phyloP scores from a whole-genome alignment of 2,329 filamentous ascomycete genomes.

The Polytolypa hystricis region DNA sequence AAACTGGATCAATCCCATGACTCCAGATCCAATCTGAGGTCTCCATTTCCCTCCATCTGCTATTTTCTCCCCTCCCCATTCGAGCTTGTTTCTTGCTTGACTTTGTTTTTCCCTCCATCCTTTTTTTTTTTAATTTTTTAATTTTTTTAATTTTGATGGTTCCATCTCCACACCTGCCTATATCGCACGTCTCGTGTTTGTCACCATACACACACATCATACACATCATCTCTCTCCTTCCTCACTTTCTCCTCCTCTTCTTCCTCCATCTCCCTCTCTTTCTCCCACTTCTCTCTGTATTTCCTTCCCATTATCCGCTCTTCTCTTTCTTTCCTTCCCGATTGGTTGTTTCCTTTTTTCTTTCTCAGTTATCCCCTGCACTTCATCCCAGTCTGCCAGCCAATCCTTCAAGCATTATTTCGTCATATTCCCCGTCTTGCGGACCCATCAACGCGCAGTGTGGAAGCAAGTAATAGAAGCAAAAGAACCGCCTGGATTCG shows the following conservation, averaged over 20 bases:
- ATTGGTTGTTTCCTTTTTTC: too few relatives aligned
- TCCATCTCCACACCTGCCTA: background rate
- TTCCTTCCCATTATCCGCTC: conserved; percentile 9
- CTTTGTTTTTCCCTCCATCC: conserved; percentile 9
- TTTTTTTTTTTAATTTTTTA: conserved; percentile 18
- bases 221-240: background rate
- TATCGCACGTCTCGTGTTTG: too few relatives aligned
- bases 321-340: background rate
- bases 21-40: background rate
- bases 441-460: too few relatives aligned
- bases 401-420: too few relatives aligned
- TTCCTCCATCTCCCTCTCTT: conserved; percentile 15
- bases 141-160: conserved; percentile 10
- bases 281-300: conserved; percentile 15
- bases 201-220: too few relatives aligned
- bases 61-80: conserved; percentile 17
- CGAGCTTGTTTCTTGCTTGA: conserved; percentile 8
- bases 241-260: conserved; percentile 12
- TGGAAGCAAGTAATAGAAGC: too few relatives aligned
- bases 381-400: too few relatives aligned
- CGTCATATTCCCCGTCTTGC: background rate
- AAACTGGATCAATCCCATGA: background rate
- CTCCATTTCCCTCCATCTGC: too few relatives aligned
- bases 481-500: too few relatives aligned
- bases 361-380: background rate